Evolutionary conservation across 73 alveolate species (phyloP).

Genomic region (Paramecium pentaurelia): DNA sequence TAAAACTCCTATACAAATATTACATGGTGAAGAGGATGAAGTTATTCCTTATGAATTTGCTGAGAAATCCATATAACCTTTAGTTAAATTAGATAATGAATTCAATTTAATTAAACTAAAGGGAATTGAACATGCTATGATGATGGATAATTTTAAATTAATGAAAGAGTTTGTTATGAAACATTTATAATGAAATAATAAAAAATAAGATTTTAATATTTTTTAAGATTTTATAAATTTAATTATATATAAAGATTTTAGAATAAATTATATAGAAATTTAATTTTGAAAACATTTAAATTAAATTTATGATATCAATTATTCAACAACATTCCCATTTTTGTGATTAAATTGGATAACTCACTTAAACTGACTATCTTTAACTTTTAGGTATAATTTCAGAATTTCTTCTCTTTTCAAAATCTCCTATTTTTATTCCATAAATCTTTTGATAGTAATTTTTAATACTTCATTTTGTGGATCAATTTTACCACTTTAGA

Average conservation of each 20-base stretch:
- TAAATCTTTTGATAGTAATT: not conserved
- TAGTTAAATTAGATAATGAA: not conserved
- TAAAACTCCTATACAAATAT: slow-evolving; percentile 44
- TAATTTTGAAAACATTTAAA: not conserved
- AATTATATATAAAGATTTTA: no score
- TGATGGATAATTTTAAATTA: slow-evolving; percentile 8
- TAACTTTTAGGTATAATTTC: not conserved
- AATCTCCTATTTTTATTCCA: not conserved
- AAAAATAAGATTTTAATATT: no score
- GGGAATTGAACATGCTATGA: slow-evolving; percentile 33
- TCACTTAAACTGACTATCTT: not conserved
- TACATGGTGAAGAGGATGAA: slow-evolving; percentile 60
- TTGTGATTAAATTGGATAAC: not conserved
- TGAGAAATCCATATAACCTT: not conserved
- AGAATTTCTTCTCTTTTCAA: slow-evolving; percentile 3
- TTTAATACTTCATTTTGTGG: not conserved
- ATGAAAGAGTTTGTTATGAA: slow-evolving; percentile 14
- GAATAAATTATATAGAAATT: not conserved
- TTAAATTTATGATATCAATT: not conserved
- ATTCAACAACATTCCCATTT: not conserved
- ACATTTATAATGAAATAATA: not conserved
- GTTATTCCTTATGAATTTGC: slow-evolving; percentile 43
- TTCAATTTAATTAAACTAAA: not conserved
- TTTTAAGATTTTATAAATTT: no score
- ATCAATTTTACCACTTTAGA: not conserved